Evolutionary conservation across 2,329 filamentous ascomycete genomes (phyloP), one percentile per base, ranked within the genome.

Genomic region (Xylaria sp.): DNA sequence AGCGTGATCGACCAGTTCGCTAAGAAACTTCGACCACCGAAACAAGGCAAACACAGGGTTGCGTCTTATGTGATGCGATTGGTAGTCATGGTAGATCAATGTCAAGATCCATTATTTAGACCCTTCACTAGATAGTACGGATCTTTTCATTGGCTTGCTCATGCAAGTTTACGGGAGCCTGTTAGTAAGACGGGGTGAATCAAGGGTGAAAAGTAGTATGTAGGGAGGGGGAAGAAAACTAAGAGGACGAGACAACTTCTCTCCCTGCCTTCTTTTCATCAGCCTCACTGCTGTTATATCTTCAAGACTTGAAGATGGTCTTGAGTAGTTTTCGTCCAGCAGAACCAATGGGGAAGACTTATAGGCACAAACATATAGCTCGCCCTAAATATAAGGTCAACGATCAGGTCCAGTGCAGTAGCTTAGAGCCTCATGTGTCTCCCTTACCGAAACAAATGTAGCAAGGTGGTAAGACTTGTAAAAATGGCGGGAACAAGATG

Each of bases 21-120:
- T 52, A 23, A 4, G 25, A 28, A 6, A 14, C 14, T 28, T 28
- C 6, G 31, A 23, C 33, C 2, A 17, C 53, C 17, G 19, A 15
- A 19, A 17, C 37, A 54, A 60, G 60, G 56, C 50, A 59, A 42
- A 23, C 33, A 25, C 14, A 55, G 31, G 14, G 50, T 42, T 11
- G 21, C 9, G 12, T 55, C 23, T n/a, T 14, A 14, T 5, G 4
- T n/a, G 15, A 9, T n/a, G 17, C 4, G 14, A 40, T 21, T 51
- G 21, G 31, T 37, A 47, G 42, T 25, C 21, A 21, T 12, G 4
- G 28, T 35, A 12, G 5, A 50, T 47, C 43, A 50, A 45, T 53
- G 11, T 12, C 25, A 17, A 14, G 11, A 11, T 28, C 43, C 9
- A 31, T 17, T 37, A n/a, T 25, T 14, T 5, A 25, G 12, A 31